Conservation (phyloP, 2,329 filamentous ascomycete genomes). For the Xylaria sp. region DNA sequence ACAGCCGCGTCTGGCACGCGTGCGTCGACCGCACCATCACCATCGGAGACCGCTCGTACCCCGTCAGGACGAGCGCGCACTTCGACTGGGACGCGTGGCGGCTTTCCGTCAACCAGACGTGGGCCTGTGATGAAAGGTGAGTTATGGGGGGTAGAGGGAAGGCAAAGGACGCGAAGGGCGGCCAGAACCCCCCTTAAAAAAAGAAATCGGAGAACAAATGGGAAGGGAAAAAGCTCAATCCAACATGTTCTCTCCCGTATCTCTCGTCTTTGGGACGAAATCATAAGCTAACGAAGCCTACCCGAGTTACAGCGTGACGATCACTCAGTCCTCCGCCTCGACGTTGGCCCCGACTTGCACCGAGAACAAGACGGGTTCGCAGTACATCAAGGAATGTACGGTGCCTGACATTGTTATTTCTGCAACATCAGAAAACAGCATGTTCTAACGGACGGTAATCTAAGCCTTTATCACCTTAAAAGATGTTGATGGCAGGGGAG, state of each 20-base stretch:
- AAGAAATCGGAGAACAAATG: background rate
- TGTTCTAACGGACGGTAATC: background rate
- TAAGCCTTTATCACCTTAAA: background rate
- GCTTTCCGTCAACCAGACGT: constrained; percentile 45
- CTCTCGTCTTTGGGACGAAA: background rate
- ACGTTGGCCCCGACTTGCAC: constrained; percentile 42
- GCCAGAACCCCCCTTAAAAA: background rate
- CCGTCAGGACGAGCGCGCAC: constrained; percentile 40
- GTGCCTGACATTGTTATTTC: constrained; percentile 39
- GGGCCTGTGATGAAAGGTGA: constrained; percentile 41
- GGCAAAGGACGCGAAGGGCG: background rate
- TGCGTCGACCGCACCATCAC: constrained; percentile 37
- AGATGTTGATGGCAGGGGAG: background rate
- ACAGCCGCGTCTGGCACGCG: constrained; percentile 32
- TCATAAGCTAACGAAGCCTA: constrained; percentile 10
- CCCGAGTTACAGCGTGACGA: constrained; percentile 27
- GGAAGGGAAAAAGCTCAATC: background rate
- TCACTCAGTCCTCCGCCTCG: constrained; percentile 39
- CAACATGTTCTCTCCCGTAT: background rate
- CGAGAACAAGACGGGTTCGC: constrained; percentile 36
- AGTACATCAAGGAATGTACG: constrained; percentile 44
- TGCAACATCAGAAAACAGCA: constrained; percentile 22
- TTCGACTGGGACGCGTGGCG: constrained; percentile 43
- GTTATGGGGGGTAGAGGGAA: constrained; percentile 1
- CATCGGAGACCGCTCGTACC: constrained; percentile 32